A percentile compares a stretch with the other conserved stretches of the same genome.
Conservation (phyloP, 202 grass and related monocot genomes). For the Setaria viridis region DNA sequence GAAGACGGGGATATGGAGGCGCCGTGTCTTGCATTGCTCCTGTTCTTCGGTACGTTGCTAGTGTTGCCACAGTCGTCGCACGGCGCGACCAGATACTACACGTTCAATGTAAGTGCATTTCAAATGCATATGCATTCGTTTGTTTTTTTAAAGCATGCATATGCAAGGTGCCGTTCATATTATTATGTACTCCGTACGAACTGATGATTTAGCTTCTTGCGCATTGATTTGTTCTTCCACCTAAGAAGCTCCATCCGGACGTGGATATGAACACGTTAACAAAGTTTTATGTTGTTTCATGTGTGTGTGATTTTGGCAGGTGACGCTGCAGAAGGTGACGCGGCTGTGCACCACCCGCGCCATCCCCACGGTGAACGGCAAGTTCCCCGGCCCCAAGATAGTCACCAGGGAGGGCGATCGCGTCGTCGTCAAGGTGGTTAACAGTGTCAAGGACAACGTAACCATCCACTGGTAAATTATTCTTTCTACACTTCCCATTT, state of each 20-base stretch:
- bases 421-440: slow-evolving; percentile 71
- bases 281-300: neutral
- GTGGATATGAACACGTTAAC: neutral
- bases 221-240: neutral
- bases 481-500: neutral
- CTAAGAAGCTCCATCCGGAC: neutral
- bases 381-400: slow-evolving; percentile 71
- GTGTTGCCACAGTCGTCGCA: slow-evolving; percentile 34
- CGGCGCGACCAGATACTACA: slow-evolving; percentile 69
- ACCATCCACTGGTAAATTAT: slow-evolving; percentile 66
- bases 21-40: slow-evolving; percentile 12
- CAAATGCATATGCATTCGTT: neutral
- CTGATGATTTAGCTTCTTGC: no score
- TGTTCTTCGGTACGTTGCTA: slow-evolving; percentile 37
- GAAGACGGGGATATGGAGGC: slow-evolving; percentile 34
- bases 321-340: slow-evolving; percentile 59
- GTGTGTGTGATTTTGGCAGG: slow-evolving; percentile 29
- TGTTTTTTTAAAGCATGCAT: no score
- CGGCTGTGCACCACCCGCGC: slow-evolving; percentile 67
- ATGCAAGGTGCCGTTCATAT: neutral
- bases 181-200: no score
- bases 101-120: slow-evolving; percentile 59
- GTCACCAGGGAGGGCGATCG: slow-evolving; percentile 66
- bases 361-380: slow-evolving; percentile 82
- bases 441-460: slow-evolving; percentile 74